Percentiles rank a stretch among this genome's conserved stretches.
Evolutionary conservation across 1,284 basidiomycete species (phyloP).

Genomic region (Rhodofomes roseus): DNA sequence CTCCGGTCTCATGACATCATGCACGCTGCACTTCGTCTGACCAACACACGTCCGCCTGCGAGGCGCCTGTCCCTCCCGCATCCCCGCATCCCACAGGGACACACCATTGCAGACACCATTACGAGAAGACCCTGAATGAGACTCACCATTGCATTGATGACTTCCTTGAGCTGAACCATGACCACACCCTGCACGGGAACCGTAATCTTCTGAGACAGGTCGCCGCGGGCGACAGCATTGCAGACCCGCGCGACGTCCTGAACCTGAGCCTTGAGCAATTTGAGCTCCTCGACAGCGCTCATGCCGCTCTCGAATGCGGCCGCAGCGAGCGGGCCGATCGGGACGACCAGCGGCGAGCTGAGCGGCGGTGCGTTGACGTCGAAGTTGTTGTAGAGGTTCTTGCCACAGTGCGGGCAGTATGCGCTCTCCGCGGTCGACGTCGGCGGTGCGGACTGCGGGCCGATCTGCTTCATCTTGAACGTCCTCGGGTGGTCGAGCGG

Average conservation of each 20-base stretch:
- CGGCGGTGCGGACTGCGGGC: conserved; percentile 38
- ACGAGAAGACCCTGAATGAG: conserved; percentile 6
- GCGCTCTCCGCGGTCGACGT: conserved; percentile 37
- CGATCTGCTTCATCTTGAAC: conserved; percentile 18
- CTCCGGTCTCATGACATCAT: conserved; percentile 1
- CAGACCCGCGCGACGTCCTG: conserved; percentile 92
- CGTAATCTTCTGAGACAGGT: conserved; percentile 94
- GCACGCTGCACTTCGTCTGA: no score
- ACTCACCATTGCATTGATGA: conserved; percentile 93
- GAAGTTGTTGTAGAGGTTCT: conserved; percentile 33
- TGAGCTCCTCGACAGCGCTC: conserved; percentile 75
- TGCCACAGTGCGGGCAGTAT: conserved; percentile 49
- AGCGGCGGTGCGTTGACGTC: conserved; percentile 30
- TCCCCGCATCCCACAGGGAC: no score
- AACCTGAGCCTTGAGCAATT: conserved; percentile 83
- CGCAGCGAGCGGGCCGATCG: conserved; percentile 53
- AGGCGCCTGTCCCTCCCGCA: no score
- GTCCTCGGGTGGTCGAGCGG: conserved; percentile 29
- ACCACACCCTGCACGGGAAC: conserved; percentile 95
- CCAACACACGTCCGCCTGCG: no score
- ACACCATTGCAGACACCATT: no score
- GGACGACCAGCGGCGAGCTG: conserved; percentile 46
- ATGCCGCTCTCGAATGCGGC: conserved; percentile 61
- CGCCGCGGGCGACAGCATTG: conserved; percentile 93
- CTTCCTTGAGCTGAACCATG: conserved; percentile 97